A percentile compares a stretch with the other conserved stretches of the same genome.
phyloP scores from a whole-genome alignment of 208 protist species.

The Leishmania gerbilli region DNA sequence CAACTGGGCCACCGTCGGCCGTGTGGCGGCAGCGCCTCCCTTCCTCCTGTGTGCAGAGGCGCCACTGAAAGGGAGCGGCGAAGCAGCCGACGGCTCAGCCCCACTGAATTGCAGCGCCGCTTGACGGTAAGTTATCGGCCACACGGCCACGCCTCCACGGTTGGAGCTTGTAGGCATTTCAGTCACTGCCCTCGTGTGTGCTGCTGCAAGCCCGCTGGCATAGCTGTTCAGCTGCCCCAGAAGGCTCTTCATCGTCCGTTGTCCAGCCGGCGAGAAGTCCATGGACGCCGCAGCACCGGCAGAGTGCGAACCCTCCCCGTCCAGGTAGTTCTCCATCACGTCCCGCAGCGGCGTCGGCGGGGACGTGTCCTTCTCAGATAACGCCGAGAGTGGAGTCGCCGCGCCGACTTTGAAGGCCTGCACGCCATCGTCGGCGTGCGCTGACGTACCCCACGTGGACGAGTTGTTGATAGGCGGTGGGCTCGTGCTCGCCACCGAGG shows the following conservation, averaged over 20 bases:
- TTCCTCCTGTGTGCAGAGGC: neutral
- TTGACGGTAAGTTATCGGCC: neutral
- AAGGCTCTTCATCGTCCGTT: conserved; percentile 16
- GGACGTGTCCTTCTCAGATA: neutral
- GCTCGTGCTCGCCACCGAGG: neutral
- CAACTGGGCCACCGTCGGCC: neutral
- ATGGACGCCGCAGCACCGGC: neutral
- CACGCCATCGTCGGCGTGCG: too few relatives aligned
- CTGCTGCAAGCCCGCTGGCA: neutral
- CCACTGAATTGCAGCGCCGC: neutral
- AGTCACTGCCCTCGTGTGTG: neutral
- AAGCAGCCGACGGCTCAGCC: neutral
- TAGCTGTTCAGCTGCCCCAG: conserved; percentile 3
- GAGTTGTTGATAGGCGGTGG: neutral
- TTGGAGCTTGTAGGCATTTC: neutral
- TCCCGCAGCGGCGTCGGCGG: conserved; percentile 3
- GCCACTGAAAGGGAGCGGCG: neutral
- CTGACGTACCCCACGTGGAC: neutral
- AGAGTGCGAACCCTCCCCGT: neutral
- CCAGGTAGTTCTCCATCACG: neutral
- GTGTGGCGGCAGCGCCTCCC: neutral
- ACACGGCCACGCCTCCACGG: neutral
- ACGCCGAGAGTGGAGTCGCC: neutral
- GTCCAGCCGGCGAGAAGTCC: conserved; percentile 18
- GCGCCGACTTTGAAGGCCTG: neutral